phyloP scores from a whole-genome alignment of 306 rosid genomes.

The Mucuna pruriens region DNA sequence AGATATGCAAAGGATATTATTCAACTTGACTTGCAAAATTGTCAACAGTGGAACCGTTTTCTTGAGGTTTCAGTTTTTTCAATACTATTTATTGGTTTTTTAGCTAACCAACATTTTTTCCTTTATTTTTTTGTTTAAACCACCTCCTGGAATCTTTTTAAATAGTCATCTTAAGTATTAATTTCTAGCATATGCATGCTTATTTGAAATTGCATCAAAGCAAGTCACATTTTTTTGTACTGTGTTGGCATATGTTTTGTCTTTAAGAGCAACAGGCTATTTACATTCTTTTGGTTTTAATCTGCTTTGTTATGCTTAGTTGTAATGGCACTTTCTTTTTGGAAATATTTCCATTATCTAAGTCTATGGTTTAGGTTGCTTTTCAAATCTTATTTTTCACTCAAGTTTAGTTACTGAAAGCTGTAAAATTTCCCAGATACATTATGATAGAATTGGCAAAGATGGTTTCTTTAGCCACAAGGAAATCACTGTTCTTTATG shows the following conservation, averaged over 20 bases:
- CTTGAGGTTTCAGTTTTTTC: slow-evolving; percentile 66
- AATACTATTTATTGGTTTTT: neutral
- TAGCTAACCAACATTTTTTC: neutral
- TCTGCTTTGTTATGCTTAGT: neutral
- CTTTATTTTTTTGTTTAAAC: neutral
- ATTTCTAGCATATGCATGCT: neutral
- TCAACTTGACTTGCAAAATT: slow-evolving; percentile 81
- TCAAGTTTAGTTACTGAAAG: slow-evolving; percentile 13
- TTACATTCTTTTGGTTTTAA: slow-evolving; percentile 4
- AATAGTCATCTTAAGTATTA: neutral
- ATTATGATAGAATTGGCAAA: slow-evolving; percentile 86
- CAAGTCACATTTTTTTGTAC: neutral
- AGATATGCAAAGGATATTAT: slow-evolving; percentile 75
- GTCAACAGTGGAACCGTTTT: slow-evolving; percentile 91
- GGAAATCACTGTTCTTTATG: slow-evolving; percentile 85
- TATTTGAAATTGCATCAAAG: neutral
- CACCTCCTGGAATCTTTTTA: neutral
- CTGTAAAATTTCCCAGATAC: slow-evolving; percentile 67
- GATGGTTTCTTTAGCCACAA: slow-evolving; percentile 95
- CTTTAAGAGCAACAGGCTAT: neutral
- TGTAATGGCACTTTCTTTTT: neutral
- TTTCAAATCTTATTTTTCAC: neutral
- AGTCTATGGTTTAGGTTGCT: neutral
- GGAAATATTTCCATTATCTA: neutral
- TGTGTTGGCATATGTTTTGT: neutral